Evolutionary conservation across 2,329 filamentous ascomycete species (phyloP), one percentile per base, ranked within the genome.

Genomic region (Exophiala spinifera): DNA sequence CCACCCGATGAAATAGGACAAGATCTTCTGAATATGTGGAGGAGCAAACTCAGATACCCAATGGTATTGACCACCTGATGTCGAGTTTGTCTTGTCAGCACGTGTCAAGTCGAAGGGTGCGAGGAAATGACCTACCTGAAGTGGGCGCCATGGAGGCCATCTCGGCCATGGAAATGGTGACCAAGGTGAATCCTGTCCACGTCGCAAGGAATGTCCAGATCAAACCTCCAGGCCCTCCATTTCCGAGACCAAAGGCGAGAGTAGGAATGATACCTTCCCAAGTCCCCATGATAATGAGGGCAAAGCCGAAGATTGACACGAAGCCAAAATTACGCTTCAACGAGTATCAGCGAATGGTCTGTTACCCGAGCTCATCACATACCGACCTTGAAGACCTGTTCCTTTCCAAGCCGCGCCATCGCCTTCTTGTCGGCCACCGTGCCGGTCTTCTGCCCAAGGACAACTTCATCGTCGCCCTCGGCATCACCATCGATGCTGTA

Each of bases 1-100:
- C 65, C 66, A 68, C 23, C 36, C 36, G 36, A 39, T 39, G 17
- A 39, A 65, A 62, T 15, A 62, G 59, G 21, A 64, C 50, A 47
- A 15, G 17, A 47, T 21, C 25, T 34, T 31, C 33, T 47, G 45
- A 45, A 74, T 70, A 36, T 67, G 66, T 0, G 66, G 69, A 0
- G 79, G 76, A 0, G 78, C 74, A 56, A 81, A 80, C 49, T 80
- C 78, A 1, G 75, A 81, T 1, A 81, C 79, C 79, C 79, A 82
- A 60, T 81, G 78, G 57, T 82, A 83, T 60, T 83, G 80, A 1
- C 81, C 71, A 17, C 68, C 67, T 19, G 66, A 63, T 39, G 14
- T 62, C 46, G 33, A 55, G 47, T 25, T 23, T 42, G 34, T 20
- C 34, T n/a, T 48, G 17, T 36, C 3, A 39, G 36, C 14, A n/a